These are phyloP conservation scores for Quercus glauca DNA, from an alignment of 306 rosid genomes.

Conservation along the genomic window DNA sequence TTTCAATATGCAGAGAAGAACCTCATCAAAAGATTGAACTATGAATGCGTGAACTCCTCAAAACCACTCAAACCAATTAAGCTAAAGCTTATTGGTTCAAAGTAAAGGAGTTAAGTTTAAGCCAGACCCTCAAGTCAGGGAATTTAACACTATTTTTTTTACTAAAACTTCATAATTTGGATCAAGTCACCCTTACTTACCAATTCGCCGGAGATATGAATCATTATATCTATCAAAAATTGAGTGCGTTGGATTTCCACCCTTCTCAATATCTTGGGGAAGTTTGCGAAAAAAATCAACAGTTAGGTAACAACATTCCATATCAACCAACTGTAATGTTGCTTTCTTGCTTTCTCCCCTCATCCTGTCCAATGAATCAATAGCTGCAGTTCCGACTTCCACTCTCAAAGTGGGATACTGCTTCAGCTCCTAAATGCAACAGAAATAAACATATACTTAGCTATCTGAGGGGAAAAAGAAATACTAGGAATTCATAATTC, in stretches of 20 bases:
- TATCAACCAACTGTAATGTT: slow-evolving; percentile 74
- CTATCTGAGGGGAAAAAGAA: neutral
- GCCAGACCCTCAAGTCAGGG: neutral
- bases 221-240: slow-evolving; percentile 89
- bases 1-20: neutral
- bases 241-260: slow-evolving; percentile 93
- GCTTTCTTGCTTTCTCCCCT: slow-evolving; percentile 91
- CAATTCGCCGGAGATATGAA: slow-evolving; percentile 79
- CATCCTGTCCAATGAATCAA: slow-evolving; percentile 77
- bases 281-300: slow-evolving; percentile 89
- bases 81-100: neutral
- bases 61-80: neutral
- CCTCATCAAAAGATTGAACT: neutral
- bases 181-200: slow-evolving; percentile 29
- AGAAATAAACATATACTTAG: slow-evolving; percentile 1
- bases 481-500: neutral
- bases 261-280: slow-evolving; percentile 93
- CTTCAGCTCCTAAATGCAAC: slow-evolving; percentile 62
- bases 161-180: no score
- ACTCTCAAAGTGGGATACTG: slow-evolving; percentile 87
- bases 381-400: slow-evolving; percentile 79
- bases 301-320: slow-evolving; percentile 85
- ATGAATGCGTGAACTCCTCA: neutral
- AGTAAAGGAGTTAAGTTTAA: neutral
- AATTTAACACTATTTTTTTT: neutral